Base-by-base conservation (phyloP, 2,329 filamentous ascomycete species). In the Fusarium sacchari region DNA sequence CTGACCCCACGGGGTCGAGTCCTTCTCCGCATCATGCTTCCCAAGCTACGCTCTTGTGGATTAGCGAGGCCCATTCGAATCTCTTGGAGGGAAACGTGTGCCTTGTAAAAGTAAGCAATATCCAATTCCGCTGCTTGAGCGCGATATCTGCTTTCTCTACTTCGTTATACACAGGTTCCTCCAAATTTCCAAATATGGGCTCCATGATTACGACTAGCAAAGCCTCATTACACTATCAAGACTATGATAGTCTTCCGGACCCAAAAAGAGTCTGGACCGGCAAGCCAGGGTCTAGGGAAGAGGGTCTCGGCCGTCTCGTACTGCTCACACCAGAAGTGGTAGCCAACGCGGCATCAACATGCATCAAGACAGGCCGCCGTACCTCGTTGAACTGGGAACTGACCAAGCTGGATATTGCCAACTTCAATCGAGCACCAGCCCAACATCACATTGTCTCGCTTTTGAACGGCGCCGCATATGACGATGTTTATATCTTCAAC, bases 401-500 rank as follows among this genome's bases (percentile, higher is more conserved):
- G 40, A 62, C 60, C 1, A 62, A 62, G 18, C 40, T 62, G 0
- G 60, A 62, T 0, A 58, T 62, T 26, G 60, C 60, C 37, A 62
- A 62, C 60, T 62, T 62, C 60, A 62, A 62, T 14, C 60, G 60
- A 6, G 60, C 60, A 3, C 60, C 60, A 22, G 60, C 52, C 24
- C 60, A 59, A 8, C 60, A 62, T 22, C 40, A 62, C 2, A 62
- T 62, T 17, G 53, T 62, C 2, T 46, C 60, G 8, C 32, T 62
- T 6, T 13, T 62, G 0, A 34, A 62, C 6, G 60, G 60, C 12
- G 60, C 53, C 7, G 60, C 60, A 5, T 62, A 58, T 9, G 60
- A 62, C 4, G 60, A 62, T 34, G 60, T 62, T 2, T 62, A 62
- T 6, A 59, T 59, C 40, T 62, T 62, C 26, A 62, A 62, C 22